phyloP scores from a whole-genome alignment of 768 basidiomycete genomes.

The Amanita muscaria region DNA sequence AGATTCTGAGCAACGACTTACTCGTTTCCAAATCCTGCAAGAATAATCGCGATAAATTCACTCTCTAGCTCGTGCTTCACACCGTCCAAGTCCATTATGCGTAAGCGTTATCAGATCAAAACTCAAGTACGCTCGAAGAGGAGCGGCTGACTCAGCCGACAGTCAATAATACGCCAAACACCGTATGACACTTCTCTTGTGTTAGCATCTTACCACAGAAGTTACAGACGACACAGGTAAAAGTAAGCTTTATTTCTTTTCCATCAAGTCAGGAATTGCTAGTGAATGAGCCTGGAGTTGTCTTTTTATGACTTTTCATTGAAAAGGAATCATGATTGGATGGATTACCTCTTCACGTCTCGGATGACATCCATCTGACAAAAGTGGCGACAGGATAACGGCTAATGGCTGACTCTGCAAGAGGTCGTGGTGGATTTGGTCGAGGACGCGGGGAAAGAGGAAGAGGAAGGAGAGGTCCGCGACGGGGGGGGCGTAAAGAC shows the following conservation, averaged over 20 bases:
- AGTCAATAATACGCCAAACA: no score
- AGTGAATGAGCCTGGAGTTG: no score
- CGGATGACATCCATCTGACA: conserved; percentile 32
- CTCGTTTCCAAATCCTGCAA: conserved; percentile 93
- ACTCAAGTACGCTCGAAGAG: no score
- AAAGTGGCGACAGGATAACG: conserved; percentile 11
- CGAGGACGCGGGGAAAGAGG: conserved; percentile 91
- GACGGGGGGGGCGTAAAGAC: conserved; percentile 96
- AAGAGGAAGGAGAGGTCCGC: conserved; percentile 80
- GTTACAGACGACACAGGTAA: no score
- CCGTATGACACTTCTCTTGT: no score
- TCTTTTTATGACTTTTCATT: no score
- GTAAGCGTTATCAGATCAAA: no score
- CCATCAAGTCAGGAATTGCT: no score
- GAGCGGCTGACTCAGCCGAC: no score
- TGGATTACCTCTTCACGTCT: conserved; percentile 38
- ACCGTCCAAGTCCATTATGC: conserved; percentile 65
- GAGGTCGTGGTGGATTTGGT: conserved; percentile 69
- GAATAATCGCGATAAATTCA: conserved; percentile 83
- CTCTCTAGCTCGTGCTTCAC: conserved; percentile 37
- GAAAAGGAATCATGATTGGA: conserved; percentile 13
- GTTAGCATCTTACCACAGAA: no score
- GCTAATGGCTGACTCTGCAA: conserved; percentile 73
- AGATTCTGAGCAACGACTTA: conserved; percentile 26
- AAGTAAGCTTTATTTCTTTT: neutral